phyloP scores from a whole-genome alignment of 1,284 basidiomycete species.

The Flammula alnicola region DNA sequence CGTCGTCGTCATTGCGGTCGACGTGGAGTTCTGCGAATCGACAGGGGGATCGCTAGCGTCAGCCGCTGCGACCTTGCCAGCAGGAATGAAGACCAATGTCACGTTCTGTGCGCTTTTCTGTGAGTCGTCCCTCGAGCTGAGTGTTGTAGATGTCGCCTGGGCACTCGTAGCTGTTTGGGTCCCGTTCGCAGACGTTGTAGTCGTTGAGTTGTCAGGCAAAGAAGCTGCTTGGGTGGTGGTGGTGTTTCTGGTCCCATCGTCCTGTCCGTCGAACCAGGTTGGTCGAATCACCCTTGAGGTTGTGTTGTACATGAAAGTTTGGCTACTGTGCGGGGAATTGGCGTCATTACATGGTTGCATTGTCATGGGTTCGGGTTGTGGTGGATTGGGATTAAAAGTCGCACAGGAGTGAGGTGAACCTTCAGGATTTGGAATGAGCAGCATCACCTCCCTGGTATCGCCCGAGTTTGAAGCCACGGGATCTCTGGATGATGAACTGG shows the following conservation, averaged over 20 bases:
- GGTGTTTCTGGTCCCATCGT: slow-evolving; percentile 24
- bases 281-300: slow-evolving; percentile 54
- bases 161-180: slow-evolving; percentile 4
- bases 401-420: slow-evolving; percentile 54
- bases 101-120: slow-evolving; percentile 15
- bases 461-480: slow-evolving; percentile 4
- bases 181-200: neutral
- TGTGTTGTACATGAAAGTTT: slow-evolving; percentile 61
- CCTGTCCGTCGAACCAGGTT: slow-evolving; percentile 46
- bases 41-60: slow-evolving; percentile 4
- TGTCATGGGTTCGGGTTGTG: slow-evolving; percentile 50
- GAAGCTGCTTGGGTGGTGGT: slow-evolving; percentile 4
- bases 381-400: slow-evolving; percentile 61
- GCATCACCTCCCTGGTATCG: slow-evolving; percentile 38
- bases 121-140: slow-evolving; percentile 1
- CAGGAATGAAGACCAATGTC: slow-evolving; percentile 20
- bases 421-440: slow-evolving; percentile 53
- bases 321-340: slow-evolving; percentile 47
- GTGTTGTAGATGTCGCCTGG: slow-evolving; percentile 9
- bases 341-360: slow-evolving; percentile 47
- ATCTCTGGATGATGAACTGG: slow-evolving; percentile 17
- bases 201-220: slow-evolving; percentile 3
- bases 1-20: slow-evolving; percentile 8
- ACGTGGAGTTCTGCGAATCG: slow-evolving; percentile 1
- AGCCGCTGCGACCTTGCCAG: slow-evolving; percentile 3